A percentile compares a stretch with the other conserved stretches of the same genome.
Evolutionary conservation across 2,329 filamentous ascomycete genomes (phyloP).

Genomic region (Kalmusia sp.): DNA sequence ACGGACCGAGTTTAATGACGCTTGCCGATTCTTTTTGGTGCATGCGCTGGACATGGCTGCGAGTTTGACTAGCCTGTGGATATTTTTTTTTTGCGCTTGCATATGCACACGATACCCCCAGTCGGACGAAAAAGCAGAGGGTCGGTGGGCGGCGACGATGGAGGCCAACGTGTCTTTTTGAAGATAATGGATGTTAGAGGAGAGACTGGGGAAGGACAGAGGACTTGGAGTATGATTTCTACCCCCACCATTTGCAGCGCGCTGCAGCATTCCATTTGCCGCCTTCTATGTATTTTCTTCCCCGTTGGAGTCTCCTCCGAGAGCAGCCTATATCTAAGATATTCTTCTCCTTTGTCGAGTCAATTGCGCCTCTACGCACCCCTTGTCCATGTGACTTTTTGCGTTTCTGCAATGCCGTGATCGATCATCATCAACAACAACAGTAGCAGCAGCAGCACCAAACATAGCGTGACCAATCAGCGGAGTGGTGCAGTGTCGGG

Average conservation of each 20-base stretch:
- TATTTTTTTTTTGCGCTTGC: constrained; percentile 42
- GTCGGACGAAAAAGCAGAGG: constrained; percentile 33
- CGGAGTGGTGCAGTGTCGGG: constrained; percentile 7
- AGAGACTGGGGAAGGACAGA: constrained; percentile 17
- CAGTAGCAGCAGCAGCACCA: not conserved
- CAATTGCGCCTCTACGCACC: not conserved
- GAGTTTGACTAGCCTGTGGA: constrained; percentile 40
- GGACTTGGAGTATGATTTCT: constrained; percentile 21
- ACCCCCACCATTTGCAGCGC: constrained; percentile 14
- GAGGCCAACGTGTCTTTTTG: constrained; percentile 13
- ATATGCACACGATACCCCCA: constrained; percentile 48
- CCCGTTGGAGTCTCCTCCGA: constrained; percentile 14
- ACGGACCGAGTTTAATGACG: constrained; percentile 40
- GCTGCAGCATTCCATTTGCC: constrained; percentile 22
- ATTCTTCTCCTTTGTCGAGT: constrained; percentile 16
- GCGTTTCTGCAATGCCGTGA: not conserved
- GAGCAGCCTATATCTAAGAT: constrained; percentile 16
- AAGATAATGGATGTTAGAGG: constrained; percentile 15
- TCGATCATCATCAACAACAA: not conserved
- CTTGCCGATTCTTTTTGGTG: constrained; percentile 34
- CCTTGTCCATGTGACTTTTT: not conserved
- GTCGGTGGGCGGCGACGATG: constrained; percentile 13
- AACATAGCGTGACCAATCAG: constrained; percentile 22
- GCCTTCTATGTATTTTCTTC: constrained; percentile 26
- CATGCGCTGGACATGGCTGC: constrained; percentile 26